Evolutionary conservation across 441 rosid species (phyloP).

Genomic region (Adansonia gregorii): DNA sequence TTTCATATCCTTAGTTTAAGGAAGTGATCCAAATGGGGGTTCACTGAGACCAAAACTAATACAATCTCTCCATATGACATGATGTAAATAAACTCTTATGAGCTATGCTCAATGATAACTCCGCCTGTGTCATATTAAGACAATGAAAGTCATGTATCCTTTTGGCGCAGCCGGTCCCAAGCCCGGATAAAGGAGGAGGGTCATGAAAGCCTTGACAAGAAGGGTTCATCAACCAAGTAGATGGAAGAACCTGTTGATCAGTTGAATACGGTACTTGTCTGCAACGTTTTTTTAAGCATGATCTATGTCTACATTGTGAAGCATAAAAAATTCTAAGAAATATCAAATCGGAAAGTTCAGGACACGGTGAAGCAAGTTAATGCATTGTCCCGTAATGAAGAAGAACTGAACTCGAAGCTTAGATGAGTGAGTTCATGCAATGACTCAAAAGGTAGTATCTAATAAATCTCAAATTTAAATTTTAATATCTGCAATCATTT

Average conservation of each 20-base stretch:
- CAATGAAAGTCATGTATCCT: background rate
- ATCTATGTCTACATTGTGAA: background rate
- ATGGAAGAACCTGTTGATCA: background rate
- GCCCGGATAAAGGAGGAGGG: constrained; percentile 18
- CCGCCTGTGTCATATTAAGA: background rate
- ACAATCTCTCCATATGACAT: too few relatives aligned
- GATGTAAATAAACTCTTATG: background rate
- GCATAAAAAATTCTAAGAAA: background rate
- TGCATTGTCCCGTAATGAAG: too few relatives aligned
- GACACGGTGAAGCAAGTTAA: too few relatives aligned
- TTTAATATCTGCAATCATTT: too few relatives aligned
- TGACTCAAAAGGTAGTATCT: too few relatives aligned
- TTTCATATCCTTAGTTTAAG: background rate
- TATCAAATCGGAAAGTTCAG: too few relatives aligned
- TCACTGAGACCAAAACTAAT: background rate
- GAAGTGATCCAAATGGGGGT: background rate
- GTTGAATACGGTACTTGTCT: background rate
- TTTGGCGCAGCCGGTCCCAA: constrained; percentile 12
- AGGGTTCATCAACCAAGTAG: background rate
- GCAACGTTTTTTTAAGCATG: background rate
- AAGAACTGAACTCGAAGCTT: too few relatives aligned
- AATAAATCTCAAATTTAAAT: too few relatives aligned
- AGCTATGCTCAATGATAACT: background rate
- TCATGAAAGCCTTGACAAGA: constrained; percentile 9
- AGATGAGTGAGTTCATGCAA: too few relatives aligned